A percentile compares a stretch with the other conserved stretches of the same genome.
Evolutionary conservation across 768 basidiomycete species (phyloP).

Genomic region (Pisolithus sp.): DNA sequence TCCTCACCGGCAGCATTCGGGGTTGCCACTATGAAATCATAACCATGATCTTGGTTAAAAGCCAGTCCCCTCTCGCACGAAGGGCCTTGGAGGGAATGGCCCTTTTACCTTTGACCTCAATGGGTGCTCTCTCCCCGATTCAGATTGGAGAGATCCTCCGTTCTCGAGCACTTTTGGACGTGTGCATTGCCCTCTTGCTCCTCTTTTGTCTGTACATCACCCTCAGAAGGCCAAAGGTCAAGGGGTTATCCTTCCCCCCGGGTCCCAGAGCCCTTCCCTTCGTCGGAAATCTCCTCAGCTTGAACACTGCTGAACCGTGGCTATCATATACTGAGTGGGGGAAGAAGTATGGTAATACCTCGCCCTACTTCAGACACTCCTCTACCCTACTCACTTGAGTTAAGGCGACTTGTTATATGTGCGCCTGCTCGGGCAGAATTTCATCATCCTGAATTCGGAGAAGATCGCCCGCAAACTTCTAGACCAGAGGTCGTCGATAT

Average conservation of each 20-base stretch:
- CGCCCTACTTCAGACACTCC: not conserved
- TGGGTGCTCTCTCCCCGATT: not conserved
- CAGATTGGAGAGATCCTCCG: not conserved
- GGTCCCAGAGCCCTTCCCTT: constrained; percentile 26
- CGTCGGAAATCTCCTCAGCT: constrained; percentile 21
- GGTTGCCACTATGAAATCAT: too few relatives aligned
- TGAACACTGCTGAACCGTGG: constrained; percentile 27
- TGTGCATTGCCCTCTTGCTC: not conserved
- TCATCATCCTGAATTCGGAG: constrained; percentile 24
- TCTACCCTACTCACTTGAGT: not conserved
- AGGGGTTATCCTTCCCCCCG: constrained; percentile 19
- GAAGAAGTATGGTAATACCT: constrained; percentile 24
- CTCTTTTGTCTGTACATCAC: constrained; percentile 5
- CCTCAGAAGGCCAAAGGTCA: not conserved
- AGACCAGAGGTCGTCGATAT: constrained; percentile 22
- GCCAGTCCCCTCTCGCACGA: not conserved
- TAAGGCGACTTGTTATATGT: constrained; percentile 19
- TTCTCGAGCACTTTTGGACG: not conserved
- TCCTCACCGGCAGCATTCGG: too few relatives aligned
- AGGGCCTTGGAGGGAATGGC: not conserved
- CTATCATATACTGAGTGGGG: constrained; percentile 30
- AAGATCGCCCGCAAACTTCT: constrained; percentile 19
- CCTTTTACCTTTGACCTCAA: not conserved
- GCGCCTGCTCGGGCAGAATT: constrained; percentile 18
- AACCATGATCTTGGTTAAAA: not conserved